A percentile compares a stretch with the other conserved stretches of the same genome.
These are phyloP conservation scores for Coemansia aciculifera DNA, from an alignment of 192 early-diverging fungal genomes.

Conservation along the genomic window DNA sequence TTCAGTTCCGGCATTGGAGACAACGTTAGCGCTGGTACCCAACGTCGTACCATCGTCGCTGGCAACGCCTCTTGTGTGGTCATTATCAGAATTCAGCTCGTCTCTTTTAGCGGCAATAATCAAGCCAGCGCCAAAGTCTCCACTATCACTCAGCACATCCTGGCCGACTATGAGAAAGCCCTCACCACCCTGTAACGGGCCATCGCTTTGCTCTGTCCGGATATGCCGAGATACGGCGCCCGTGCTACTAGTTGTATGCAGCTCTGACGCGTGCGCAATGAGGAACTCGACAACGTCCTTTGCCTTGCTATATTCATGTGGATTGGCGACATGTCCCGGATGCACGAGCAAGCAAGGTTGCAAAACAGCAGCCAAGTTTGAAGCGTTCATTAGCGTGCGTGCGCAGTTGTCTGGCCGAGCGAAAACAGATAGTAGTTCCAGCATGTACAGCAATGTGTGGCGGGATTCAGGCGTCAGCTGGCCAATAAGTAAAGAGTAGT, in stretches of 20 bases:
- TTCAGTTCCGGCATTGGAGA: background rate
- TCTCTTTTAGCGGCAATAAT: slow-evolving; percentile 23
- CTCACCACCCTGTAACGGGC: background rate
- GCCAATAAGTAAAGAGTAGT: slow-evolving; percentile 63
- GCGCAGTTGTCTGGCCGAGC: slow-evolving; percentile 43
- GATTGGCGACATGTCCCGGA: slow-evolving; percentile 66
- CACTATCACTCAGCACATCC: slow-evolving; percentile 1
- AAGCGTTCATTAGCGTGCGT: slow-evolving; percentile 68
- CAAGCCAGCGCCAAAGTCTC: slow-evolving; percentile 26
- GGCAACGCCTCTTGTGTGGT: slow-evolving; percentile 17
- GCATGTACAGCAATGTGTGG: slow-evolving; percentile 67
- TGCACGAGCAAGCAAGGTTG: slow-evolving; percentile 75
- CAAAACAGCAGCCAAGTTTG: slow-evolving; percentile 75
- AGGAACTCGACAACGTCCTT: slow-evolving; percentile 75
- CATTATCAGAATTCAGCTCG: background rate
- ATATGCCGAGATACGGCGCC: background rate
- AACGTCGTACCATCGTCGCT: slow-evolving; percentile 36
- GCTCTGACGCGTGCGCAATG: slow-evolving; percentile 53
- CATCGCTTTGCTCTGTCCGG: background rate
- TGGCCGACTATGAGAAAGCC: slow-evolving; percentile 14
- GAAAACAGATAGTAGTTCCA: slow-evolving; percentile 62
- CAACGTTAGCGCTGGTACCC: slow-evolving; percentile 1
- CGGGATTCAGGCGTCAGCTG: slow-evolving; percentile 61
- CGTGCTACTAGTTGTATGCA: slow-evolving; percentile 12
- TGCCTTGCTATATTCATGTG: slow-evolving; percentile 74